Percentiles rank a stretch among this genome's conserved stretches.
phyloP scores from a whole-genome alignment of 257 asterid genomes.

The Cinchona pubescens region DNA sequence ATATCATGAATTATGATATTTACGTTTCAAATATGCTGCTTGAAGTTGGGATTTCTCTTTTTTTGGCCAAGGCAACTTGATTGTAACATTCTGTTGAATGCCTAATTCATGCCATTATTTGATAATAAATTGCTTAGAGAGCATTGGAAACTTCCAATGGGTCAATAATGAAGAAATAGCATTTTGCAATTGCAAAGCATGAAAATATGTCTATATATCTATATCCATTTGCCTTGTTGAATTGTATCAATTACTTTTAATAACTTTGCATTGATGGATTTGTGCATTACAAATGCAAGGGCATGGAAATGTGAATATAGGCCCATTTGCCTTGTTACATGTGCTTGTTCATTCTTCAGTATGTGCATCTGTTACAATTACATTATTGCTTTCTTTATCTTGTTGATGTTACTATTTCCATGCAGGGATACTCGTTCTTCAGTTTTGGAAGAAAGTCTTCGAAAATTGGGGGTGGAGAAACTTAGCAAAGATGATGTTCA shows the following conservation, averaged over 20 bases:
- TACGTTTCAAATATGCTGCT: neutral
- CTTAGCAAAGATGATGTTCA: conserved; percentile 99
- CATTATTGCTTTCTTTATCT: neutral
- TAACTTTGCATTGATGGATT: neutral
- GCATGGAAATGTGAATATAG: conserved; percentile 1
- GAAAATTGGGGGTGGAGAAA: conserved; percentile 92
- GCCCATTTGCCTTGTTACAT: neutral
- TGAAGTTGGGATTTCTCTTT: neutral
- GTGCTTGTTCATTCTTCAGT: neutral
- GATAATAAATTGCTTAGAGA: neutral
- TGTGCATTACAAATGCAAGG: neutral
- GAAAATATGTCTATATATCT: neutral
- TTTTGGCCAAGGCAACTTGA: neutral
- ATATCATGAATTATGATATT: neutral
- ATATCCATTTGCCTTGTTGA: neutral
- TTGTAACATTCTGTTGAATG: neutral
- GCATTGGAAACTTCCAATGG: neutral
- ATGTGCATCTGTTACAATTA: neutral
- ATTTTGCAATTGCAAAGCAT: neutral
- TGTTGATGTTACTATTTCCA: conserved; percentile 14
- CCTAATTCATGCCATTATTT: neutral
- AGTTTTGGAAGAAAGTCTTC: conserved; percentile 94
- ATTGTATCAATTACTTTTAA: neutral
- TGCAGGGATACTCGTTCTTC: conserved; percentile 83
- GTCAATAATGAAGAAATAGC: neutral